Evolutionary conservation across 2,329 filamentous ascomycete species (phyloP).

Genomic region (Zymoseptoria passerinii): DNA sequence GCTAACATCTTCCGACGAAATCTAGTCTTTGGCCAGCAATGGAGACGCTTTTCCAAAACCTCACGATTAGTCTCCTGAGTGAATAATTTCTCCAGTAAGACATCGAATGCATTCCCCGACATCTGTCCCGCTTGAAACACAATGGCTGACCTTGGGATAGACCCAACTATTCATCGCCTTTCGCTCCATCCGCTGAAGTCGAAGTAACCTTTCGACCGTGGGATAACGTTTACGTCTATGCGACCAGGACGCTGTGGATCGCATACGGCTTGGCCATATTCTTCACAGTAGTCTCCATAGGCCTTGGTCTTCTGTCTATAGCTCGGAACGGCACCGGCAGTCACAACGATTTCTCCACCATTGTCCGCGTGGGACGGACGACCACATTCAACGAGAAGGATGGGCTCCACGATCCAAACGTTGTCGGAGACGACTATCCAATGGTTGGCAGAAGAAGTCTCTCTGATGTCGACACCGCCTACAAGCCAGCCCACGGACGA

Average conservation of each 20-base stretch:
- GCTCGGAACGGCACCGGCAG: constrained; percentile 6
- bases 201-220: constrained; percentile 3
- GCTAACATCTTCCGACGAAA: not conserved
- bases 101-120: not conserved
- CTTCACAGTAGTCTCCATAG: constrained; percentile 3
- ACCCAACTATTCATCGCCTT: constrained; percentile 1
- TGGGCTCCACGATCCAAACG: not conserved
- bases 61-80: constrained; percentile 10
- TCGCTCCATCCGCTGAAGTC: not conserved
- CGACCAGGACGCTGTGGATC: constrained; percentile 5
- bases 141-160: not conserved
- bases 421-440: not conserved
- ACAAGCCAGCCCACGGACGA: not conserved
- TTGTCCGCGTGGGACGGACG: not conserved
- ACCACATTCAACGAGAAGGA: not conserved
- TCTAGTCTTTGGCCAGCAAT: not conserved
- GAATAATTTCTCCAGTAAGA: constrained; percentile 1
- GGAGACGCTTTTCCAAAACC: constrained; percentile 7
- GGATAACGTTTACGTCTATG: constrained; percentile 11
- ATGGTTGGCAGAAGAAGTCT: not conserved
- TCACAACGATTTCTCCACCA: constrained; percentile 14
- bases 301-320: constrained; percentile 5
- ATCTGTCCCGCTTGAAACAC: not conserved
- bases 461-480: not conserved
- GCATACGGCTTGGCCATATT: constrained; percentile 13